Evolutionary conservation across 2,329 filamentous ascomycete genomes (phyloP).

Genomic region (Diaporthe batatas): DNA sequence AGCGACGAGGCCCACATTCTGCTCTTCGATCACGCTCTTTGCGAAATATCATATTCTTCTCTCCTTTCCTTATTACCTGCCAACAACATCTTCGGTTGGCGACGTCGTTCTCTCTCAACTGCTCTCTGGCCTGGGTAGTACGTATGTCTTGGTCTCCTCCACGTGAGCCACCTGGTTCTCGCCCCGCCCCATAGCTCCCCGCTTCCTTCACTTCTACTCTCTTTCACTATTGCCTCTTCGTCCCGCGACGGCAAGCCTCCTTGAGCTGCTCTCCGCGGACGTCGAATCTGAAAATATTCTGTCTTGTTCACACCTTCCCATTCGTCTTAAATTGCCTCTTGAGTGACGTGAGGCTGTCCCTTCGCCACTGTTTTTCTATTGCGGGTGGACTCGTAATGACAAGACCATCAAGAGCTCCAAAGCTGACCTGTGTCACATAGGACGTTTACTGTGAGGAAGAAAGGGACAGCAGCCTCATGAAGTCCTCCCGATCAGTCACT

Average conservation of each 20-base stretch:
- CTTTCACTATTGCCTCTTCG: neutral
- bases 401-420: neutral
- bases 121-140: constrained; percentile 16
- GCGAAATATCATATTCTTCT: neutral
- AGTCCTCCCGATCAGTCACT: neutral
- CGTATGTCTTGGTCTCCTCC: constrained; percentile 4
- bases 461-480: constrained; percentile 4
- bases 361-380: neutral
- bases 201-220: neutral
- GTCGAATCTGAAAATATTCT: neutral
- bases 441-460: neutral
- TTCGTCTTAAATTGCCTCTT: neutral
- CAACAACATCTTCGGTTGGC: neutral
- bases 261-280: neutral
- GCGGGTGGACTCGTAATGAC: neutral
- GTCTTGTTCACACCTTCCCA: neutral
- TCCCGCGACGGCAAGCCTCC: neutral
- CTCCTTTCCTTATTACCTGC: neutral
- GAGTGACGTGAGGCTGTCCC: neutral
- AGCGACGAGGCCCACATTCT: constrained; percentile 4
- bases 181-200: neutral
- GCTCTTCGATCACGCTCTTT: constrained; percentile 16
- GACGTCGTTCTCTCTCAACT: neutral
- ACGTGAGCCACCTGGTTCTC: neutral
- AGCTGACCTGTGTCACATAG: constrained; percentile 13